These are phyloP conservation scores for Rhazya stricta DNA, from an alignment of 257 asterid genomes.

Conservation along the genomic window DNA sequence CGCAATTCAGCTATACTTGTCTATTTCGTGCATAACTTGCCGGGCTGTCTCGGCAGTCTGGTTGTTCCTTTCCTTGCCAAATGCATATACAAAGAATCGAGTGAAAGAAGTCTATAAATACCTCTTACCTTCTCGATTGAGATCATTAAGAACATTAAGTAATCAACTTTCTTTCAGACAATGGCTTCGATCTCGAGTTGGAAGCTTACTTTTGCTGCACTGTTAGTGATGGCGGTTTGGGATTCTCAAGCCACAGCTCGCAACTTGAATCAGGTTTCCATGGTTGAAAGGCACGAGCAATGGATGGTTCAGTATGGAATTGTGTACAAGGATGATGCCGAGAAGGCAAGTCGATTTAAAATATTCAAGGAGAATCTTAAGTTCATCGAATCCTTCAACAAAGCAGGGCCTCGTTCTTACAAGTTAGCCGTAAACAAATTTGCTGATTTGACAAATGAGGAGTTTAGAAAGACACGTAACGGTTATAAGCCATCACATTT, in stretches of 20 bases:
- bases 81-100: background rate
- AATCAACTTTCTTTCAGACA: background rate
- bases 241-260: background rate
- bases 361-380: conserved; percentile 7
- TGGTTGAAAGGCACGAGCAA: background rate
- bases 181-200: background rate
- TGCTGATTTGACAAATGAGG: conserved; percentile 1
- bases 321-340: background rate
- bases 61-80: background rate
- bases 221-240: background rate
- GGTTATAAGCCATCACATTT: conserved; percentile 1
- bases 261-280: background rate
- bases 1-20: background rate
- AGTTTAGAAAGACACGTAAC: background rate
- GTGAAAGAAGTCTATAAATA: conserved; percentile 1
- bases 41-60: background rate
- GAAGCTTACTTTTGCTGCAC: background rate
- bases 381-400: conserved; percentile 8
- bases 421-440: background rate
- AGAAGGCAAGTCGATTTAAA: background rate
- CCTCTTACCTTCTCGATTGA: background rate
- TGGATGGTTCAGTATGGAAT: background rate
- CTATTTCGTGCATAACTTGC: background rate
- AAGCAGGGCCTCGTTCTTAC: background rate
- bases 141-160: background rate